Conservation (phyloP, 2,329 filamentous ascomycete species). For the Penicillium frequentans region DNA sequence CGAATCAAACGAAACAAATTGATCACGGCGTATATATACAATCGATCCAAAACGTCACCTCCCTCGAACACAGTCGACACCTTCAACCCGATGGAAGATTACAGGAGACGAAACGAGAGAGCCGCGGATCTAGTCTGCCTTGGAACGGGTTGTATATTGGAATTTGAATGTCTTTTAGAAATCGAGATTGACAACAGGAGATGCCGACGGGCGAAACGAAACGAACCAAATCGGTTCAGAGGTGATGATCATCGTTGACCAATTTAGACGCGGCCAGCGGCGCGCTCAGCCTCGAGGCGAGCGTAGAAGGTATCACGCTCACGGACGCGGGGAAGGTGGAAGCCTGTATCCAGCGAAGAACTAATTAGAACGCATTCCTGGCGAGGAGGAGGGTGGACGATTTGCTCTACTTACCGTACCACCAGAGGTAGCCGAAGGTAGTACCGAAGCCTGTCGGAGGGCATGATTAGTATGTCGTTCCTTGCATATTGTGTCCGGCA, state of each 20-base stretch:
- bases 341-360: conserved; percentile 45
- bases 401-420: conserved; percentile 57
- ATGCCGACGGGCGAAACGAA: conserved; percentile 19
- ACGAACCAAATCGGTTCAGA: conserved; percentile 6
- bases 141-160: conserved; percentile 7
- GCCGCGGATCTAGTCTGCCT: neutral
- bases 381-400: neutral
- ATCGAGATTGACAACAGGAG: conserved; percentile 11
- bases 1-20: conserved; percentile 21
- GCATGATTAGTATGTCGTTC: conserved; percentile 14
- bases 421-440: conserved; percentile 64
- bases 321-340: conserved; percentile 64
- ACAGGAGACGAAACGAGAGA: neutral
- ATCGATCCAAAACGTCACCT: conserved; percentile 8
- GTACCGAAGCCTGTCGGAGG: conserved; percentile 57
- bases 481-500: neutral
- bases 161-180: neutral
- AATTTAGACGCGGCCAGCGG: conserved; percentile 37
- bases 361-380: neutral
- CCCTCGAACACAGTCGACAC: conserved; percentile 7
- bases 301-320: conserved; percentile 64
- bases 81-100: neutral
- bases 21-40: conserved; percentile 34
- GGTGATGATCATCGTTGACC: conserved; percentile 9
- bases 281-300: conserved; percentile 63